Evolutionary conservation across 129 eudicot genomes (phyloP).

Genomic region (Saposhnikovia divaricata): DNA sequence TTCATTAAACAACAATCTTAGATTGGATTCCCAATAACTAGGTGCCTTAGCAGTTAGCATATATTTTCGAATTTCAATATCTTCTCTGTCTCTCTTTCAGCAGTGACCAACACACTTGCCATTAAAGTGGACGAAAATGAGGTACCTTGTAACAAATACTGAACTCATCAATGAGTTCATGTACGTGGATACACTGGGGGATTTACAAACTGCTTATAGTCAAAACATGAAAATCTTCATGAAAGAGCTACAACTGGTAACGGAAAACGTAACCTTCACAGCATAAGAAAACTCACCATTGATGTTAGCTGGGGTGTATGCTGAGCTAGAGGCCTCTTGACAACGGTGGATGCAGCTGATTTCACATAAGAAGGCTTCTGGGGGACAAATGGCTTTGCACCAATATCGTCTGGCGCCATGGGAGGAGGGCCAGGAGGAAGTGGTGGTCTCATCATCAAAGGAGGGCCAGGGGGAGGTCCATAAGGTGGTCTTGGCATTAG

Average conservation of each 20-base stretch:
- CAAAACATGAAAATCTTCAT: neutral
- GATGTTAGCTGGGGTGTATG: conserved; percentile 96
- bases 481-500: conserved; percentile 67
- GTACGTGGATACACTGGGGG: neutral
- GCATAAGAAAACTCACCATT: conserved; percentile 48
- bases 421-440: conserved; percentile 98
- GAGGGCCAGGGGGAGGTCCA: conserved; percentile 64
- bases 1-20: neutral
- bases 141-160: neutral
- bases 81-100: neutral
- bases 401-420: conserved; percentile 32
- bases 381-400: conserved; percentile 45
- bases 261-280: neutral
- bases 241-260: neutral
- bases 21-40: neutral
- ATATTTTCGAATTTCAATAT: neutral
- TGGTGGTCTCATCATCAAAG: conserved; percentile 92
- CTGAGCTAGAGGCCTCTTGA: conserved; percentile 97
- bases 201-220: neutral
- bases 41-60: neutral
- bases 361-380: conserved; percentile 92
- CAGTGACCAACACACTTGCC: neutral
- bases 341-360: conserved; percentile 98
- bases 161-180: neutral
- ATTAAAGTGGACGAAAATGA: neutral